Conservation (phyloP, 164 flowering plant species). For the Dillenia turbinata region DNA sequence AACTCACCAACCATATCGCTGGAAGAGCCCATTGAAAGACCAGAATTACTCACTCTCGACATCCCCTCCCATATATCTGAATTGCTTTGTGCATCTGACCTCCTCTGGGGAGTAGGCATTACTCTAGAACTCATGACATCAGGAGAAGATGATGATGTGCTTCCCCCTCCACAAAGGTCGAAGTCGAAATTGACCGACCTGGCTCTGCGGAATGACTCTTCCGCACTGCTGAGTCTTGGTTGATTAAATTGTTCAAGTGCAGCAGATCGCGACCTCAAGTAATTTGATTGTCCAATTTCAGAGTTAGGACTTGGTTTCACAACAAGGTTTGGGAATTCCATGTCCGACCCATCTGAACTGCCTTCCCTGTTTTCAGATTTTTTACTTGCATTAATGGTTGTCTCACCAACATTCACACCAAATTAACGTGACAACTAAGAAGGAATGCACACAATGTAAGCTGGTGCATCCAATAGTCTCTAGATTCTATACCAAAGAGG, state of each 20-base stretch:
- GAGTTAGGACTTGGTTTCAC: constrained; percentile 20
- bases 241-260: constrained; percentile 4
- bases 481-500: background rate
- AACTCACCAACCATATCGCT: constrained; percentile 14
- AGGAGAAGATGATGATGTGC: constrained; percentile 9
- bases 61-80: constrained; percentile 17
- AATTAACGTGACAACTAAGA: too few relatives aligned
- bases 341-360: constrained; percentile 18
- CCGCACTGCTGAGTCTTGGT: constrained; percentile 17
- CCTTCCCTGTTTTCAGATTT: constrained; percentile 31
- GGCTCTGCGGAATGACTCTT: constrained; percentile 18
- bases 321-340: constrained; percentile 15
- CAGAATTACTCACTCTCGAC: constrained; percentile 21
- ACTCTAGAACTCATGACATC: constrained; percentile 13
- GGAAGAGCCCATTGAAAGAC: constrained; percentile 20
- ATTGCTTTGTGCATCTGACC: constrained; percentile 14
- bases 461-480: too few relatives aligned
- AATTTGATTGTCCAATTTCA: constrained; percentile 9
- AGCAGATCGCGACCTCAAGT: constrained; percentile 22
- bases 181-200: constrained; percentile 13
- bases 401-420: background rate
- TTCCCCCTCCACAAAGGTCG: constrained; percentile 6
- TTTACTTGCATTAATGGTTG: background rate
- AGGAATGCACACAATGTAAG: background rate
- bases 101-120: constrained; percentile 15